phyloP scores from a whole-genome alignment of 768 basidiomycete species.

The Clavaria fumosa region DNA sequence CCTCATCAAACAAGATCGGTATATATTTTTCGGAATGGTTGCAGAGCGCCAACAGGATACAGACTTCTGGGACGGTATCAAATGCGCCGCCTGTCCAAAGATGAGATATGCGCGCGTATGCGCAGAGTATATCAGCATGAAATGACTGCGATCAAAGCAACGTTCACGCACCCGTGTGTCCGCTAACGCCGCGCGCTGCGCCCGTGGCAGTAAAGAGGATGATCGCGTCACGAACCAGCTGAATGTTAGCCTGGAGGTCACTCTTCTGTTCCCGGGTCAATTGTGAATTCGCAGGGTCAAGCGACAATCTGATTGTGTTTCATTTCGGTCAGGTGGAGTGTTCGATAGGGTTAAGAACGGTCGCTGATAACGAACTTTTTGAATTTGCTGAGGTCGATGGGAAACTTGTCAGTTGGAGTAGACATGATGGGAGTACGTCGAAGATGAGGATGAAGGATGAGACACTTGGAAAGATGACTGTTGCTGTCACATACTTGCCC shows the following conservation, averaged over 20 bases:
- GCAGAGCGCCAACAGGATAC: conserved; percentile 62
- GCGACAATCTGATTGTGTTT: conserved; percentile 33
- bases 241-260: conserved; percentile 51
- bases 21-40: conserved; percentile 45
- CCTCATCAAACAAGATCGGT: conserved; percentile 68
- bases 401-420: conserved; percentile 35
- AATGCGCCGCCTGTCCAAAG: conserved; percentile 37
- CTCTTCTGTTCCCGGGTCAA: conserved; percentile 49
- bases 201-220: conserved; percentile 79
- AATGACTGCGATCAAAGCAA: neutral
- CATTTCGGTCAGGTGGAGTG: too few relatives aligned
- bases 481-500: too few relatives aligned
- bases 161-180: conserved; percentile 65
- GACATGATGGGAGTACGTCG: conserved; percentile 20
- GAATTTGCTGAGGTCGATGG: conserved; percentile 64
- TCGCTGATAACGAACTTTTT: conserved; percentile 46
- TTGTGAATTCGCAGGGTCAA: conserved; percentile 53
- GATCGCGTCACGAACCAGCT: conserved; percentile 71
- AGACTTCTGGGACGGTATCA: conserved; percentile 75
- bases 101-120: too few relatives aligned
- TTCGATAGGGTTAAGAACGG: too few relatives aligned
- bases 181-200: conserved; percentile 73
- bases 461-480: too few relatives aligned
- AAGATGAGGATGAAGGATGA: too few relatives aligned
- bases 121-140: too few relatives aligned